A percentile compares a stretch with the other conserved stretches of the same genome.
Evolutionary conservation across 2,329 filamentous ascomycete species (phyloP).

Genomic region (Penicillium sp.): DNA sequence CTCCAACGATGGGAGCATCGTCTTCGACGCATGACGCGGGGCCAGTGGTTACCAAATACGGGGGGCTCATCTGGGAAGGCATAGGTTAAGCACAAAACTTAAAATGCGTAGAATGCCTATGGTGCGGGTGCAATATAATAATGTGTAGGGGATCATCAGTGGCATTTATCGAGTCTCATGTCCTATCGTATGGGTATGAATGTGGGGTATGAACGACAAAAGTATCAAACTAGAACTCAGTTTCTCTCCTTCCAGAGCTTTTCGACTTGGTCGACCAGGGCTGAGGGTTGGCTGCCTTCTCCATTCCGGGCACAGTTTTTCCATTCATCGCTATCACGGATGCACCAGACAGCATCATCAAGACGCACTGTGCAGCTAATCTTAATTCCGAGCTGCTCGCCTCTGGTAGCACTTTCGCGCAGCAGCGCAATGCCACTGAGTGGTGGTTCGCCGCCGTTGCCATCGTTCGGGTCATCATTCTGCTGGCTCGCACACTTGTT

Average conservation of each 20-base stretch:
- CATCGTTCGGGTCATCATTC: conserved; percentile 54
- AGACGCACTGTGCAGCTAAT: conserved; percentile 73
- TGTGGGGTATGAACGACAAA: not conserved
- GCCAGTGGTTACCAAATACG: not conserved
- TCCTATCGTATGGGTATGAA: conserved; percentile 1
- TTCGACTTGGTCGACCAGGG: conserved; percentile 69
- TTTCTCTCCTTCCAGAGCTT: conserved; percentile 48
- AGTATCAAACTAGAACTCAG: not conserved
- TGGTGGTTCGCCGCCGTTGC: conserved; percentile 55
- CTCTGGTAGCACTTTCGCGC: conserved; percentile 44
- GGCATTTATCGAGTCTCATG: not conserved
- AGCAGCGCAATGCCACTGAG: conserved; percentile 41
- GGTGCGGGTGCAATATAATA: not conserved
- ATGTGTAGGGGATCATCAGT: not conserved
- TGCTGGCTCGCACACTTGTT: conserved; percentile 75
- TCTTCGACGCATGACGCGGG: not conserved
- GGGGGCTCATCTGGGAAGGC: not conserved
- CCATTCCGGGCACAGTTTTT: conserved; percentile 62
- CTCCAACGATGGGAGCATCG: not conserved
- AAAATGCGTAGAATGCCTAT: not conserved
- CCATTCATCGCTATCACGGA: conserved; percentile 72
- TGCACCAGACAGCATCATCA: conserved; percentile 70
- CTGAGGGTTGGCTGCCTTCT: conserved; percentile 43
- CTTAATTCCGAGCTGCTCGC: conserved; percentile 53
- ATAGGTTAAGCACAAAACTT: not conserved